These are phyloP conservation scores for Eucalyptus marginata DNA, from an alignment of 345 rosid genomes.

Conservation along the genomic window DNA sequence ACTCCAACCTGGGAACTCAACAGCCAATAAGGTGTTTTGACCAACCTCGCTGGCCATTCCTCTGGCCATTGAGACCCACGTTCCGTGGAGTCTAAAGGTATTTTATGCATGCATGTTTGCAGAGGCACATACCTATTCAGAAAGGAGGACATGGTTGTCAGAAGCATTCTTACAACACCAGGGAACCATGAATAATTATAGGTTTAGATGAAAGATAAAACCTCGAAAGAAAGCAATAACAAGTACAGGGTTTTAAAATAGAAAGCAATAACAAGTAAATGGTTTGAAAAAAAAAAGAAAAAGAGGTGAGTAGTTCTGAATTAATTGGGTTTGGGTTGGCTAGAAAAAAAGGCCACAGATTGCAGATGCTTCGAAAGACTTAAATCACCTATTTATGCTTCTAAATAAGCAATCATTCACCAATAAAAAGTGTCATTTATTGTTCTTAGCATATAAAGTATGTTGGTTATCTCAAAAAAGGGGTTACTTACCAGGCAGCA, in stretches of 20 bases:
- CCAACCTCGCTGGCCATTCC: conserved; percentile 85
- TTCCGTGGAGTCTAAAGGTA: conserved; percentile 40
- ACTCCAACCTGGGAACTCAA: conserved; percentile 78
- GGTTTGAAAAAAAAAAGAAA: background rate
- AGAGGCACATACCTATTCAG: conserved; percentile 67
- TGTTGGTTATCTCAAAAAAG: background rate
- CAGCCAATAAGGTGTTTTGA: conserved; percentile 80
- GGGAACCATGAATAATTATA: background rate
- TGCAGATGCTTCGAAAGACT: background rate
- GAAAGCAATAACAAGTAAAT: no score
- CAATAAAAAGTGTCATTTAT: background rate
- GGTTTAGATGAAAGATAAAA: background rate
- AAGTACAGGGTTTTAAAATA: background rate
- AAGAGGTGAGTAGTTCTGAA: background rate
- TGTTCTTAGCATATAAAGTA: background rate
- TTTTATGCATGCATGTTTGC: conserved; percentile 85
- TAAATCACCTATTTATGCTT: background rate
- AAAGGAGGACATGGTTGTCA: background rate
- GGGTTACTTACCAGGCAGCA: conserved; percentile 66
- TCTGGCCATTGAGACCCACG: conserved; percentile 96
- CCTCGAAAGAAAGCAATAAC: background rate
- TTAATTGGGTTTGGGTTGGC: background rate
- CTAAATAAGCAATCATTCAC: background rate
- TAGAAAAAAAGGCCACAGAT: background rate
- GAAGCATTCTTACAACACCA: background rate